phyloP scores from a whole-genome alignment of 495 filamentous ascomycete genomes.

The Talaromyces trachyspermus region DNA sequence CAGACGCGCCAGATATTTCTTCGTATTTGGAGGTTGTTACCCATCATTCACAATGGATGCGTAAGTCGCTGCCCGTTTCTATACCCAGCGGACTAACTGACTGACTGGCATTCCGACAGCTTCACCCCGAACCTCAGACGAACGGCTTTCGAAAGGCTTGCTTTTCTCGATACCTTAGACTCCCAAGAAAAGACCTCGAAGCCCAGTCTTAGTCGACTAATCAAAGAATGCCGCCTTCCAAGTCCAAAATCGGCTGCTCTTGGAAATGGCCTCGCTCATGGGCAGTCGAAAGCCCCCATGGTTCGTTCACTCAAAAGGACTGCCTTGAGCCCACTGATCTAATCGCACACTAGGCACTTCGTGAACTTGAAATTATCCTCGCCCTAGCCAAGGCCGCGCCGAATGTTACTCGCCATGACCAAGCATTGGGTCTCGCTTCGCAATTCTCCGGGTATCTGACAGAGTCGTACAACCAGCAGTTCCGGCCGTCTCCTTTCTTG shows the following conservation, averaged over 20 bases:
- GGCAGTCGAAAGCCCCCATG: constrained; percentile 41
- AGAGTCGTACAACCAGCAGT: constrained; percentile 69
- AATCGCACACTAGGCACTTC: constrained; percentile 45
- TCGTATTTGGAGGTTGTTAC: neutral
- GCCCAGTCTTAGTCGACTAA: constrained; percentile 47
- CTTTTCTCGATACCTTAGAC: constrained; percentile 28
- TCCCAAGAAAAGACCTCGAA: constrained; percentile 2
- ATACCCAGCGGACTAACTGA: neutral
- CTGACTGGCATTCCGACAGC: constrained; percentile 14
- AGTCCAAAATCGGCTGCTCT: constrained; percentile 26
- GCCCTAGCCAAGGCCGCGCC: constrained; percentile 84
- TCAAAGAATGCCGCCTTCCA: constrained; percentile 41
- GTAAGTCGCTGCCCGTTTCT: constrained; percentile 1
- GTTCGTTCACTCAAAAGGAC: constrained; percentile 20
- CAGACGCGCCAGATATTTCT: too few relatives aligned
- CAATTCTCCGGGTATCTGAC: constrained; percentile 77
- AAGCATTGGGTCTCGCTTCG: constrained; percentile 61
- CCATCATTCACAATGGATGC: constrained; percentile 5
- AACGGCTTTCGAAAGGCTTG: constrained; percentile 65
- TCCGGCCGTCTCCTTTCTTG: constrained; percentile 74
- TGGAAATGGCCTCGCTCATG: neutral
- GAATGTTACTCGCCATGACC: constrained; percentile 54
- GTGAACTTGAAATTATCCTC: constrained; percentile 83
- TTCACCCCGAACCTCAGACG: constrained; percentile 45
- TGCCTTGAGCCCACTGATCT: neutral